A percentile compares a stretch with the other conserved stretches of the same genome.
These are phyloP conservation scores for Cafeteria roenbergensis DNA, from an alignment of 108 stramenopile species.

Conservation along the genomic window DNA sequence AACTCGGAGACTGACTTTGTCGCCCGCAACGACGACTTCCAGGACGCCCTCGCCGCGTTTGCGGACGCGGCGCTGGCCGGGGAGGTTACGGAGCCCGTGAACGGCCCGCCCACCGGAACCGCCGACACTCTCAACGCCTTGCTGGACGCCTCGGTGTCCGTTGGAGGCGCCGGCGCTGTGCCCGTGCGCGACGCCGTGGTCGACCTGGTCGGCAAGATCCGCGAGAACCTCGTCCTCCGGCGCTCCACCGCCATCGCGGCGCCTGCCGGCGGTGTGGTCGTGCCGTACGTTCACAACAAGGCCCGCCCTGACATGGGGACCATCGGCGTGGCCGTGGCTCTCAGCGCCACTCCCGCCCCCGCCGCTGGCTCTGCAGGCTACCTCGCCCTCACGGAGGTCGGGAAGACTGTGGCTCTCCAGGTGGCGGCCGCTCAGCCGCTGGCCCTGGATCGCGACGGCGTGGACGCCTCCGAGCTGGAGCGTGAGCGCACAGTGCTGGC, in stretches of 20 bases:
- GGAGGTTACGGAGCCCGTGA: conserved; percentile 1
- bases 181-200: conserved; percentile 6
- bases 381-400: background rate
- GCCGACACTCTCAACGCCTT: background rate
- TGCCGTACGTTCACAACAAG: conserved; percentile 22
- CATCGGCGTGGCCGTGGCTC: conserved; percentile 8
- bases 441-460: background rate
- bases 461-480: conserved; percentile 15
- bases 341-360: background rate
- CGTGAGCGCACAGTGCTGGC: conserved; percentile 20
- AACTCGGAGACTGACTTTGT: conserved; percentile 53
- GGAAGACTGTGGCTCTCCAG: conserved; percentile 16
- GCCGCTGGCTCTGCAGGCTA: background rate
- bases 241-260: background rate
- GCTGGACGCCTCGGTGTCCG: background rate
- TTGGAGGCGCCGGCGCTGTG: background rate
- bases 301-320: background rate
- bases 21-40: conserved; percentile 42
- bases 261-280: conserved; percentile 4
- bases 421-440: conserved; percentile 12
- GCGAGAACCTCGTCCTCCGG: conserved; percentile 19
- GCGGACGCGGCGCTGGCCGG: conserved; percentile 21
- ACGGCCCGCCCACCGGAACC: background rate
- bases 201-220: conserved; percentile 1
- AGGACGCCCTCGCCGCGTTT: conserved; percentile 27